A percentile compares a stretch with the other conserved stretches of the same genome.
phyloP scores from a whole-genome alignment of 805 yeast genomes.

The Sugiyamaella mastotermitis region DNA sequence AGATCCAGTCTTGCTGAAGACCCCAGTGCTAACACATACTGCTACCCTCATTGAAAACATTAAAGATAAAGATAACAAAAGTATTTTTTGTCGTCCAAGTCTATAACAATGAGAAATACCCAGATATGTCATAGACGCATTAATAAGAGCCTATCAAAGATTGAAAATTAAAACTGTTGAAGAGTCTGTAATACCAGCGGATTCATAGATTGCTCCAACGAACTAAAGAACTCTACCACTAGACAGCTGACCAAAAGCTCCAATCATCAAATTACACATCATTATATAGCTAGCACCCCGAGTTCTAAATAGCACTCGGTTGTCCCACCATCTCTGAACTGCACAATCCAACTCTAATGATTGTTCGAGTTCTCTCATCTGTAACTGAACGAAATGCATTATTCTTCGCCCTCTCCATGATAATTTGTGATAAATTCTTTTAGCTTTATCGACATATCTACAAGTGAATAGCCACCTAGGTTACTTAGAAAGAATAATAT shows the following conservation, averaged over 20 bases:
- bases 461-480: conserved; percentile 18
- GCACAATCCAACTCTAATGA: conserved; percentile 9
- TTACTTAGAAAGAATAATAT: no score
- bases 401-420: no score
- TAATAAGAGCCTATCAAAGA: conserved; percentile 5
- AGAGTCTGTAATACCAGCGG: conserved; percentile 12
- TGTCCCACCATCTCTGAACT: conserved; percentile 15
- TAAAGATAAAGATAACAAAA: conserved; percentile 21
- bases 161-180: conserved; percentile 11
- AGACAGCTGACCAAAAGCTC: conserved; percentile 10
- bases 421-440: conserved; percentile 8
- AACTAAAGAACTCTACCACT: conserved; percentile 10
- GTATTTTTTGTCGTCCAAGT: conserved; percentile 25
- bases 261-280: conserved; percentile 10
- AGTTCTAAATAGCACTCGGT: conserved; percentile 10
- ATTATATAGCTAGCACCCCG: conserved; percentile 11
- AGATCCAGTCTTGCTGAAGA: conserved; percentile 16
- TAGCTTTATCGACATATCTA: conserved; percentile 12
- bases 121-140: conserved; percentile 6
- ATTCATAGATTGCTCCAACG: conserved; percentile 9
- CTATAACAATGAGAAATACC: conserved; percentile 22
- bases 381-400: no score
- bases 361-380: conserved; percentile 12
- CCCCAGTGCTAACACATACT: conserved; percentile 24
- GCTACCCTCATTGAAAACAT: conserved; percentile 20